These are phyloP conservation scores for Digitaria exilis DNA, from an alignment of 202 grass and related monocot species.

Conservation along the genomic window DNA sequence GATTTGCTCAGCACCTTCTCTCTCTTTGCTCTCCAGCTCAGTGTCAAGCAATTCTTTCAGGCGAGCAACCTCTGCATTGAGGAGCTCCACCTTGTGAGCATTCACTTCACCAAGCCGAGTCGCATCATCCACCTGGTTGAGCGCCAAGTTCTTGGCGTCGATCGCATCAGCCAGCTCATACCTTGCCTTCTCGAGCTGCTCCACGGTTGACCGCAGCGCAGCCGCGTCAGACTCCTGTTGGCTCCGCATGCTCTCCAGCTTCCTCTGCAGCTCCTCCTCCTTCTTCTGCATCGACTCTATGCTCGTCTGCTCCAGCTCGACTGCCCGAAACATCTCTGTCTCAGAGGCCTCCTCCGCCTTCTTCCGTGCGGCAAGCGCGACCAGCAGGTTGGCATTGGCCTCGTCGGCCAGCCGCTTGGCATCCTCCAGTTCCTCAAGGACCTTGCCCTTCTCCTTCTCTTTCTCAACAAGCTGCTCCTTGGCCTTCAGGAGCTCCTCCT, in stretches of 20 bases:
- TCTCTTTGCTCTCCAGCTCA: slow-evolving; percentile 44
- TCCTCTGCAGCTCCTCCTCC: slow-evolving; percentile 60
- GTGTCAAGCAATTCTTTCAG: slow-evolving; percentile 49
- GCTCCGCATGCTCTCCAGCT: slow-evolving; percentile 54
- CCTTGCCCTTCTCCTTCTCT: slow-evolving; percentile 56
- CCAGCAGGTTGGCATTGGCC: slow-evolving; percentile 59
- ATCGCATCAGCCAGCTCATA: slow-evolving; percentile 53
- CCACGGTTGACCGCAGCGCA: slow-evolving; percentile 34
- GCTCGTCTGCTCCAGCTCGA: slow-evolving; percentile 62
- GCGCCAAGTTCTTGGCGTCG: slow-evolving; percentile 60
- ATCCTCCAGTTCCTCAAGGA: slow-evolving; percentile 60
- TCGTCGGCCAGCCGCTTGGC: slow-evolving; percentile 56
- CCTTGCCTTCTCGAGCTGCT: slow-evolving; percentile 65
- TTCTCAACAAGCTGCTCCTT: slow-evolving; percentile 59
- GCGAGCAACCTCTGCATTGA: slow-evolving; percentile 50
- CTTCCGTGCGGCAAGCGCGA: slow-evolving; percentile 50
- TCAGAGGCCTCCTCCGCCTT: slow-evolving; percentile 56
- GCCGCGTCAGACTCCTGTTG: slow-evolving; percentile 50
- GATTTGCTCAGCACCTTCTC: slow-evolving; percentile 46
- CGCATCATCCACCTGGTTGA: slow-evolving; percentile 59
- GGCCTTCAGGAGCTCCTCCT: slow-evolving; percentile 59
- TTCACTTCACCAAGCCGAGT: slow-evolving; percentile 53
- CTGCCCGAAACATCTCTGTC: slow-evolving; percentile 47
- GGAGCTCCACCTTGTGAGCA: slow-evolving; percentile 53
- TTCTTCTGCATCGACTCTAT: slow-evolving; percentile 59